Evolutionary conservation across 2,329 filamentous ascomycete species (phyloP), one percentile per base, ranked within the genome.

Genomic region (Fusarium cyanostomum): DNA sequence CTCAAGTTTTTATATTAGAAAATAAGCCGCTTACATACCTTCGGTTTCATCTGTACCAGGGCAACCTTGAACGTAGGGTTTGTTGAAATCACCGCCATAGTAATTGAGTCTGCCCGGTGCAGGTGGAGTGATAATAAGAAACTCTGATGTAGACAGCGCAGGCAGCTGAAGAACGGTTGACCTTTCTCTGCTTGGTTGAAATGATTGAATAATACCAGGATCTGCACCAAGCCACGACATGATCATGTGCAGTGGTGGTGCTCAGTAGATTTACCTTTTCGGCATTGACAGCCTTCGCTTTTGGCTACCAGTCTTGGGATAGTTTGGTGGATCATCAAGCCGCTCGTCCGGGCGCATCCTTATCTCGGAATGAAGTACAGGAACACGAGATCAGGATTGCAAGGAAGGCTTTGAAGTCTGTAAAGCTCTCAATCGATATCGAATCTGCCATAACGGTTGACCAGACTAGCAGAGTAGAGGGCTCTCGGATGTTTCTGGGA

Each of bases 21-120:
- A 13, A 15, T 16, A 12, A 24, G 12, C 3, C 18, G n/a, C 26
- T 27, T 4, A 10, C 50, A 18, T 33, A 67, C 64, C 64, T 67
- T 67, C 54, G 64, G 64, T 26, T 56, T 67, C 60, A 63, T 67
- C 16, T 67, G 64, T 10, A 67, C 50, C 31, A 67, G 56, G 52
- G 64, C 64, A 28, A 67, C 64, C 49, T 65, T 67, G 48, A 67
- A 67, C 0, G 33, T 48, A 15, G 44, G 27, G 24, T 21, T 54
- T 33, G 52, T 18, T 42, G 57, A 27, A 28, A 42, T 49, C 18
- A 38, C 54, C n/a, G 52, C 46, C 64, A 66, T 66, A 16, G 37
- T 50, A 46, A 31, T 48, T 35, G 44, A 39, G 16, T 38, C n/a
- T 16, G 18, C 34, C 9, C 45, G 34, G 2, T 37, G 41, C 15